Base-by-base conservation (phyloP, 1,139 yeast genomes). In the Casaregolazyma lundiana region DNA sequence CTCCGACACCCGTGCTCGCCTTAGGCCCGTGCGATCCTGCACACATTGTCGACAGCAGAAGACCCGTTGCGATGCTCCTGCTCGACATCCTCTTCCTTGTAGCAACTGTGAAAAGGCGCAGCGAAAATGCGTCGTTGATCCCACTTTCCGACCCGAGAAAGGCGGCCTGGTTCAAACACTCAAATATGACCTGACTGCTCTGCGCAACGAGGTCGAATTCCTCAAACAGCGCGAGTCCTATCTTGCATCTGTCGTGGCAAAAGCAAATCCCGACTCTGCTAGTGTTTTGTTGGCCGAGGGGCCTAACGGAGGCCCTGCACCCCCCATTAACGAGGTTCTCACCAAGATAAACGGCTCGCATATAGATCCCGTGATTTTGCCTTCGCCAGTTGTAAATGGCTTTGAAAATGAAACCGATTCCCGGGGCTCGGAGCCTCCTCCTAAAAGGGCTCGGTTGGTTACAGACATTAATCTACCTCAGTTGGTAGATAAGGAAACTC, bases 11-110 rank as follows among this genome's bases (percentile, higher is more conserved):
- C 20, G 32, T 22, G 13, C 41, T 16, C 43, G 46, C 18, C 56
- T 63, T 15, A 70, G 96, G 47, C 96, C 96, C 0, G 95, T 89
- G 1, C 85, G 96, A 0, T 84, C 95, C 2, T 90, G 97, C 62
- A 86, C 96, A 0, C 94, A 88, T 60, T 90, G 97, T 63, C 80
- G 97, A 46, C 97, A 90, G 62, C 97, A 89, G 63, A 90, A 90
- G 66, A 88, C 89, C 66, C 85, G 84, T 60, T 90, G 97, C 67
- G 87, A 90, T 61, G 97, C 97, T 0, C 77, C 87, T 2, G 92
- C 85, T 20, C 80, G 83, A 51, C 84, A 77, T 56, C 97, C 97
- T 1, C 72, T 73, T 11, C 87, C 96, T 0, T 90, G 97, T 64
- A 77, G 83, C 26, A 68, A 96, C 49, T 90, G 97, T 65, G 83